Evolutionary conservation across 805 yeast genomes (phyloP), one percentile per base, ranked within the genome.

Genomic region (Vanderwaltozyma yarrowii): DNA sequence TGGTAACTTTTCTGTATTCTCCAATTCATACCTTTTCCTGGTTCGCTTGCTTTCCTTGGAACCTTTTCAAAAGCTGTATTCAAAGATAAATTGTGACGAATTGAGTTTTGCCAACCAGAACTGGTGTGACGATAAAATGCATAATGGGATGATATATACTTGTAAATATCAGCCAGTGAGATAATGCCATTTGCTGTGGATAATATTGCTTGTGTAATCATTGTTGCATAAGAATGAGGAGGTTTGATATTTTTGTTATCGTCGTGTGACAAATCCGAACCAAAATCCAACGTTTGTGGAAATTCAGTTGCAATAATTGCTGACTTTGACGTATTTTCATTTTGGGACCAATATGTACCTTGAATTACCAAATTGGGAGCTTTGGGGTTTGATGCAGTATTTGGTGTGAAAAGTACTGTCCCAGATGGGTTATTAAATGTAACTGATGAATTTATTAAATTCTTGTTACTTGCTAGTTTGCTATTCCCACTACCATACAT

Each of bases 1-100:
- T 81, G 77, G 58, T 82, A 87, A 33, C 76, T 65, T 32, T 86
- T 92, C 43, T 85, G 76, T 40, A 92, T 88, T 64, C 86, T 94
- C 98, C 98, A 92, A 61, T 87, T 87, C 92, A 89, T 88, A 44
- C 97, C 97, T 60, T 89, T 92, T n/a, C 97, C 96, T 0, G 96
- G 94, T 62, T 88, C 95, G 56, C 84, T 78, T 18, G 92, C 84
- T 54, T 81, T 74, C 51, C 96, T 73, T 25, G 97, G 95, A 18
- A 89, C 96, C 62, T 92, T 92, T 52, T 88, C 96, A 63, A 92
- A 92, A 16, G 97, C 96, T 64, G 87, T 86, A 64, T 92, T 89
- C 42, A 89, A 67, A 2, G 96, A 87, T 41, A 92, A 66, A 58
- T 92, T 92, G 63, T 92, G 98, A 49, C 98, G 78, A 47, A 92